A percentile compares a stretch with the other conserved stretches of the same genome.
phyloP scores from a whole-genome alignment of 2,329 filamentous ascomycete genomes.

The Sordariomycetes sp. region DNA sequence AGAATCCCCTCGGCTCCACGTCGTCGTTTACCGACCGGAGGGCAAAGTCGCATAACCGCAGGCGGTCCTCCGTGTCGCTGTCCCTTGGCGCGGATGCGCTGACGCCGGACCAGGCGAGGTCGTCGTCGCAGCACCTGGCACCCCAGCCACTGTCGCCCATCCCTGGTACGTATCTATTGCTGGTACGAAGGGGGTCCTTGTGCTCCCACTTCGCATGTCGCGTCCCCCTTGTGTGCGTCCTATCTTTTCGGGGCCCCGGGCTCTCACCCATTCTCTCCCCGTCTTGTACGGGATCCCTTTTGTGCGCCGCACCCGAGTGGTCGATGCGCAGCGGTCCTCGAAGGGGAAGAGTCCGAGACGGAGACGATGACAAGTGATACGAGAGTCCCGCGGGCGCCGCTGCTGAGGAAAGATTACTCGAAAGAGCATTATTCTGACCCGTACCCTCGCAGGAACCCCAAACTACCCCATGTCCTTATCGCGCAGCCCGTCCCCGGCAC shows the following conservation, averaged over 20 bases:
- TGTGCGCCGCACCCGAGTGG: not conserved
- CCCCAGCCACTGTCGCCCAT: constrained; percentile 31
- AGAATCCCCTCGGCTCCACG: not conserved
- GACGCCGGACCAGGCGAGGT: constrained; percentile 3
- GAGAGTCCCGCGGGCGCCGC: not conserved
- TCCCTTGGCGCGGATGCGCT: constrained; percentile 9
- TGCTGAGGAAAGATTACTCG: not conserved
- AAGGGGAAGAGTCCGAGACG: not conserved
- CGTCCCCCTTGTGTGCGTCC: not conserved
- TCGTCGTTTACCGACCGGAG: constrained; percentile 4
- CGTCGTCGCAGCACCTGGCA: constrained; percentile 18
- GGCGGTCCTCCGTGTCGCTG: constrained; percentile 17
- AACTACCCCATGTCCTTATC: constrained; percentile 64
- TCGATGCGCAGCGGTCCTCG: not conserved
- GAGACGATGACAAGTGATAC: not conserved
- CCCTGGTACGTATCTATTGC: constrained; percentile 31
- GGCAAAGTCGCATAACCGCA: constrained; percentile 13
- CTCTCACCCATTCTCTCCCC: not conserved
- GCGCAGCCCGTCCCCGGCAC: constrained; percentile 73
- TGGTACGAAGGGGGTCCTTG: not conserved
- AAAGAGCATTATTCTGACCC: not conserved
- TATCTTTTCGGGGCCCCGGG: not conserved
- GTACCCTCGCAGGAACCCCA: constrained; percentile 33
- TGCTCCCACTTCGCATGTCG: not conserved
- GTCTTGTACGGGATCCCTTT: constrained; percentile 2